A percentile compares a stretch with the other conserved stretches of the same genome.
Conservation (phyloP, 148 eudicot genomes). For the Cornus controversa region DNA sequence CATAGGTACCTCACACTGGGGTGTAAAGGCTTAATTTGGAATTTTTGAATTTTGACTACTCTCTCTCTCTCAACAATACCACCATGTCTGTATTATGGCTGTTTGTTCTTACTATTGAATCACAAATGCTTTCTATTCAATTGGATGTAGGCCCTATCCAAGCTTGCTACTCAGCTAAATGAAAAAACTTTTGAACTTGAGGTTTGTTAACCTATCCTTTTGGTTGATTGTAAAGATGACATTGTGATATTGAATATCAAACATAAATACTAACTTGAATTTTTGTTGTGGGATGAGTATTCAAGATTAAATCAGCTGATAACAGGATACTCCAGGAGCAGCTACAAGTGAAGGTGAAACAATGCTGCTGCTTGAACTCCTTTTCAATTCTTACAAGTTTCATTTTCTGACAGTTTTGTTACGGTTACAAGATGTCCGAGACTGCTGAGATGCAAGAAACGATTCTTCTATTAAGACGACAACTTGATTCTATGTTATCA, state of each 20-base stretch:
- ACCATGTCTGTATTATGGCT: background rate
- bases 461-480: constrained; percentile 31
- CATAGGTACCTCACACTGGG: background rate
- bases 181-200: constrained; percentile 52
- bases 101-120: background rate
- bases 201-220: constrained; percentile 18
- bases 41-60: background rate
- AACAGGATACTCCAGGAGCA: constrained; percentile 68
- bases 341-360: constrained; percentile 52
- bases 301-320: constrained; percentile 61
- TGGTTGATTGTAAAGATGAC: background rate
- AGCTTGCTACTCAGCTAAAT: constrained; percentile 41
- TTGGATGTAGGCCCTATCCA: constrained; percentile 32
- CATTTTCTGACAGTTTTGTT: constrained; percentile 5
- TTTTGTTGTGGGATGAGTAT: constrained; percentile 7
- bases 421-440: constrained; percentile 20
- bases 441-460: constrained; percentile 40
- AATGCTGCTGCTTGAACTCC: background rate
- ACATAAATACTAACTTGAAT: constrained; percentile 6
- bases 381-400: background rate
- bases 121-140: background rate
- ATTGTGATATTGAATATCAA: constrained; percentile 4
- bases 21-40: background rate
- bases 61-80: background rate
- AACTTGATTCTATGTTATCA: constrained; percentile 29